These are phyloP conservation scores for Rossbeevera mucosa DNA, from an alignment of 768 basidiomycete genomes.

Conservation along the genomic window DNA sequence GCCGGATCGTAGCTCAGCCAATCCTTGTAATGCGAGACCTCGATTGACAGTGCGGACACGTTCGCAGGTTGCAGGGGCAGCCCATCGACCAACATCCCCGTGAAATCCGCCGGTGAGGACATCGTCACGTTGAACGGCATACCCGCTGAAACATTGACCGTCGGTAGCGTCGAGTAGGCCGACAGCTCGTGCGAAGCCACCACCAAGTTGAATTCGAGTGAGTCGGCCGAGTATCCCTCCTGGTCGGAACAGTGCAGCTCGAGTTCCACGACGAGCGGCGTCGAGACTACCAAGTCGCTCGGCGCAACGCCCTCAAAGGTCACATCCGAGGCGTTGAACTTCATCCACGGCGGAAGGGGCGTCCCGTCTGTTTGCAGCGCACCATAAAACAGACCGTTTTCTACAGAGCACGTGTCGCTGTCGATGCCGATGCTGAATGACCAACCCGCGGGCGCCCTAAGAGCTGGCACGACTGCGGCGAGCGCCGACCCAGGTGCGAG, in stretches of 20 bases:
- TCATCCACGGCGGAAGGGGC: constrained; percentile 69
- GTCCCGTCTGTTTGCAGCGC: constrained; percentile 65
- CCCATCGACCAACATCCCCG: constrained; percentile 61
- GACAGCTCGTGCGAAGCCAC: constrained; percentile 69
- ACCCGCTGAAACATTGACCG: constrained; percentile 66
- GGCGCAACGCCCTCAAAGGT: constrained; percentile 83
- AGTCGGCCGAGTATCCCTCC: constrained; percentile 61
- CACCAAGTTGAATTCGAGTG: constrained; percentile 59
- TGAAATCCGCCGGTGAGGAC: constrained; percentile 53
- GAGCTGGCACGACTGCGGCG: constrained; percentile 41
- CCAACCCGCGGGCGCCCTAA: constrained; percentile 79
- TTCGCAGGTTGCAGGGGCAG: constrained; percentile 52
- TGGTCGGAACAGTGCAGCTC: constrained; percentile 67
- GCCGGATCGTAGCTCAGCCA: constrained; percentile 61
- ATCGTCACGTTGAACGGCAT: constrained; percentile 50
- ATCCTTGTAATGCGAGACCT: constrained; percentile 48
- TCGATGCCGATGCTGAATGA: constrained; percentile 87
- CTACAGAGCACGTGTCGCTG: constrained; percentile 52
- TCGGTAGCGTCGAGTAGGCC: constrained; percentile 43
- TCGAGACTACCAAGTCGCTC: constrained; percentile 31
- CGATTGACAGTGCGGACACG: constrained; percentile 52
- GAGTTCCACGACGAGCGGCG: constrained; percentile 46
- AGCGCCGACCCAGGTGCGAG: constrained; percentile 59
- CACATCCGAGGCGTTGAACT: constrained; percentile 58
- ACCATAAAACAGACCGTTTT: constrained; percentile 54